Evolutionary conservation across 2,329 filamentous ascomycete species (phyloP).

Genomic region (Diplodia sapinea): DNA sequence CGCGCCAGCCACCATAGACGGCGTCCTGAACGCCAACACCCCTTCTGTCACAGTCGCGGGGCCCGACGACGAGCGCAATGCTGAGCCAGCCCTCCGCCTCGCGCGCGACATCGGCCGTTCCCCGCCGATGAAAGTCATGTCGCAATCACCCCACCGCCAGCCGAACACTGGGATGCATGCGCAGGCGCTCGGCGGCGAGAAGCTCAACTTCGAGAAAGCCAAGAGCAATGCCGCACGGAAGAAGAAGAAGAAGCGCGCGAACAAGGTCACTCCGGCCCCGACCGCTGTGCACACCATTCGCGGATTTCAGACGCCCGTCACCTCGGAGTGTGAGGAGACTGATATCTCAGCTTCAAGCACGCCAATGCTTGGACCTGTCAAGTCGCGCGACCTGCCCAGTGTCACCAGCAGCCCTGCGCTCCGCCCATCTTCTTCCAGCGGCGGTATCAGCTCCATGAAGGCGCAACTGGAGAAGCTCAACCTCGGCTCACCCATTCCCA

Average conservation of each 20-base stretch:
- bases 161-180: slow-evolving; percentile 33
- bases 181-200: slow-evolving; percentile 40
- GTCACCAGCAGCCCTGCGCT: slow-evolving; percentile 60
- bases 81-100: slow-evolving; percentile 20
- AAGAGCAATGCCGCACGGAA: slow-evolving; percentile 38
- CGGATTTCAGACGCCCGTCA: slow-evolving; percentile 58
- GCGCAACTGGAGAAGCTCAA: slow-evolving; percentile 80
- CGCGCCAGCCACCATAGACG: slow-evolving; percentile 3
- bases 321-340: slow-evolving; percentile 62
- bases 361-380: slow-evolving; percentile 49
- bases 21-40: slow-evolving; percentile 3
- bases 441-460: slow-evolving; percentile 83
- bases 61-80: background rate
- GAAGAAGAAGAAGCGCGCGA: slow-evolving; percentile 48
- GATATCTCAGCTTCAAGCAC: slow-evolving; percentile 54
- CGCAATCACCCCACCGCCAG: slow-evolving; percentile 42
- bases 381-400: slow-evolving; percentile 52
- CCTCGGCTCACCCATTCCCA: slow-evolving; percentile 63
- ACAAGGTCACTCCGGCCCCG: slow-evolving; percentile 44
- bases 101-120: slow-evolving; percentile 37
- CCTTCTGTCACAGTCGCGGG: slow-evolving; percentile 1
- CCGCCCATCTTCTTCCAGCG: slow-evolving; percentile 57
- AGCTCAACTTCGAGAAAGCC: slow-evolving; percentile 45
- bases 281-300: slow-evolving; percentile 51
- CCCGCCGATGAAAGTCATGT: slow-evolving; percentile 46